A percentile compares a stretch with the other conserved stretches of the same genome.
Evolutionary conservation across 148 eudicot species (phyloP).

Genomic region (Dysphania ambrosioides): DNA sequence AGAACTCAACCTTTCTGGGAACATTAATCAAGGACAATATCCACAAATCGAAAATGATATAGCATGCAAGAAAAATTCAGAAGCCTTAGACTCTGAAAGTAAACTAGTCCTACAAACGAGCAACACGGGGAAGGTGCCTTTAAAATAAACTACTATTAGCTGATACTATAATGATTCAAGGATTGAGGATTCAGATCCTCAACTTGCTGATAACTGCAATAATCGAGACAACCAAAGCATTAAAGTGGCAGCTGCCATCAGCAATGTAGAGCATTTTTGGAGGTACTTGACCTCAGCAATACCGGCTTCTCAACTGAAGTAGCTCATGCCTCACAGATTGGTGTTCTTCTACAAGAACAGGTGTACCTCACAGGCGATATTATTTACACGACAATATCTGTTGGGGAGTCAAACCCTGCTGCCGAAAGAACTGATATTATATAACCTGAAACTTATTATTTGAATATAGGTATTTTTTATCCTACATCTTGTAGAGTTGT

Average conservation of each 20-base stretch:
- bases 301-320: constrained; percentile 55
- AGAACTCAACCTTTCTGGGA: constrained; percentile 76
- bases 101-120: constrained; percentile 24
- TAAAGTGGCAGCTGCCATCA: constrained; percentile 47
- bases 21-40: constrained; percentile 33
- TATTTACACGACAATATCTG: constrained; percentile 51
- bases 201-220: constrained; percentile 30
- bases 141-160: constrained; percentile 58
- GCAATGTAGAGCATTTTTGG: constrained; percentile 54
- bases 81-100: constrained; percentile 13
- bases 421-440: constrained; percentile 47
- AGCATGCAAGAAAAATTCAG: constrained; percentile 9
- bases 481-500: background rate
- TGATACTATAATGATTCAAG: constrained; percentile 49
- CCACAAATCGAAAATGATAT: constrained; percentile 10
- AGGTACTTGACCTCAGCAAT: constrained; percentile 65
- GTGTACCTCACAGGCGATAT: constrained; percentile 45
- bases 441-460: background rate
- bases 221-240: constrained; percentile 32
- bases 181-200: constrained; percentile 25
- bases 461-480: too few relatives aligned
- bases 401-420: constrained; percentile 71
- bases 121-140: constrained; percentile 18
- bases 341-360: constrained; percentile 46
- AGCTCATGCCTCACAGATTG: constrained; percentile 50